Conservation (phyloP, 1,284 basidiomycete genomes). For the Ceratobasidium sp. region DNA sequence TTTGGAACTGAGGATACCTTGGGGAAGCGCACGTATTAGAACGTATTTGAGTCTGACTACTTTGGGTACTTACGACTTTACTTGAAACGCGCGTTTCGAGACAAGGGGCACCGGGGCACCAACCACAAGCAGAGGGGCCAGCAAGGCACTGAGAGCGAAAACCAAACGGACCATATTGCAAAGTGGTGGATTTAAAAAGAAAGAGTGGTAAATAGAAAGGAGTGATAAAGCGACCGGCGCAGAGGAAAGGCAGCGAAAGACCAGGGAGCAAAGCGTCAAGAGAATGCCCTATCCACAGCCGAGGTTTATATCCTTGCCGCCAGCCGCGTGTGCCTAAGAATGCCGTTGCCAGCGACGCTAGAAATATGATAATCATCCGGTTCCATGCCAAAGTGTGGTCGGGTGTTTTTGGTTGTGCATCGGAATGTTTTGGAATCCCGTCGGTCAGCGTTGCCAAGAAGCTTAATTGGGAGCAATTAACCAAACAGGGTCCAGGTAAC, state of each 20-base stretch:
- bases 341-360: background rate
- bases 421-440: background rate
- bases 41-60: no score
- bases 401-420: background rate
- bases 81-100: slow-evolving; percentile 9
- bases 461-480: background rate
- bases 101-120: background rate
- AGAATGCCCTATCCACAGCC: background rate
- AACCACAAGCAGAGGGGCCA: background rate
- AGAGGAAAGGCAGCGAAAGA: background rate
- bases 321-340: background rate
- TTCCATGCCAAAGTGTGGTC: background rate
- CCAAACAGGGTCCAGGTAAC: background rate
- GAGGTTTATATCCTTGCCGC: background rate
- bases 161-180: background rate
- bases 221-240: slow-evolving; percentile 3
- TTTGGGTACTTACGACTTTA: background rate
- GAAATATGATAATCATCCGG: background rate
- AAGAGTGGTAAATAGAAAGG: background rate
- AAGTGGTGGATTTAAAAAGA: background rate
- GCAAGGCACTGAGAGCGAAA: background rate
- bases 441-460: background rate
- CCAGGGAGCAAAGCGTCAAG: slow-evolving; percentile 6
- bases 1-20: slow-evolving; percentile 8
- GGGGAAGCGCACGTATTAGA: background rate